Percentiles rank a stretch among this genome's conserved stretches.
These are phyloP conservation scores for Cardamine resedifolia DNA, from an alignment of 345 rosid genomes.

Conservation along the genomic window DNA sequence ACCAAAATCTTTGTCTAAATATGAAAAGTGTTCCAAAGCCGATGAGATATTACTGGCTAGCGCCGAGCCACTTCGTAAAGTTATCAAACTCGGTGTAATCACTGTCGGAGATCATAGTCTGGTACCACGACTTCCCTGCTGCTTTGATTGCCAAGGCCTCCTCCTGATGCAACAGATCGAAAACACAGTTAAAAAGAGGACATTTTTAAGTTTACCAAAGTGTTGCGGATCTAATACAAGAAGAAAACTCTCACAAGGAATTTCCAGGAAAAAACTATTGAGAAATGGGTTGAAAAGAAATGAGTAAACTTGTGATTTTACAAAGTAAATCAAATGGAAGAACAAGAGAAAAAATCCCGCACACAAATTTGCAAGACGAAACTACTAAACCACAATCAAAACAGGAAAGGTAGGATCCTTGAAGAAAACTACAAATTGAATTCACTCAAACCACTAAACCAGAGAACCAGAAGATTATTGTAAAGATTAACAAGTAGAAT, in stretches of 20 bases:
- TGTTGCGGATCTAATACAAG: background rate
- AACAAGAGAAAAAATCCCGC: background rate
- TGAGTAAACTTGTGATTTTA: background rate
- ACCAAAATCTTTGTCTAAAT: slow-evolving; percentile 33
- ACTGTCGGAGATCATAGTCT: slow-evolving; percentile 90
- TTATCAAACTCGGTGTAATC: slow-evolving; percentile 88
- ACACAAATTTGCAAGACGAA: background rate
- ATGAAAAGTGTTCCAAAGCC: slow-evolving; percentile 13
- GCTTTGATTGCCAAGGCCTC: slow-evolving; percentile 68
- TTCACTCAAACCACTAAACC: background rate
- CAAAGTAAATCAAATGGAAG: background rate
- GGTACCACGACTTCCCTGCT: slow-evolving; percentile 93
- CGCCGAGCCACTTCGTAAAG: slow-evolving; percentile 89
- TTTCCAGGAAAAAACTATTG: too few species aligned
- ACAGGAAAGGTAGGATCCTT: background rate
- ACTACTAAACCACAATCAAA: background rate
- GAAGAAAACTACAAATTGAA: too few species aligned
- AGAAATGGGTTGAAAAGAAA: too few species aligned
- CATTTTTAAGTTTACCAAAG: background rate
- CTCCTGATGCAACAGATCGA: slow-evolving; percentile 48
- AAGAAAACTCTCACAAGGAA: background rate
- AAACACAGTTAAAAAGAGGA: background rate
- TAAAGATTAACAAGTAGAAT: background rate
- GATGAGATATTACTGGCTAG: slow-evolving; percentile 51
- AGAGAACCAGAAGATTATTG: background rate